phyloP scores from a whole-genome alignment of 352 stramenopile species.

The Aphanomyces astaci region DNA sequence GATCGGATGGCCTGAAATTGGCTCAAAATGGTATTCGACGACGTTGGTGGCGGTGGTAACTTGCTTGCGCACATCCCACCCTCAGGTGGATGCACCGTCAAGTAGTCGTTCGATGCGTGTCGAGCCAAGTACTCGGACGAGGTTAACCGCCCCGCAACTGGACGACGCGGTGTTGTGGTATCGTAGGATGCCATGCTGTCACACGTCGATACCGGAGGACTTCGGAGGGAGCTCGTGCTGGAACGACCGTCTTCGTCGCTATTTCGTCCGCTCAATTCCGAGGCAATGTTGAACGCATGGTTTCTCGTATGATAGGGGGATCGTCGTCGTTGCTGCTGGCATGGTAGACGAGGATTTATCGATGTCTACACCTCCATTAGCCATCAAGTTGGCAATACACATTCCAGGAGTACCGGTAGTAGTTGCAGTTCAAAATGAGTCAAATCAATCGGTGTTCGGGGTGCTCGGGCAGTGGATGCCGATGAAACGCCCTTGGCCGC shows the following conservation, averaged over 20 bases:
- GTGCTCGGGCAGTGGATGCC: too few relatives aligned
- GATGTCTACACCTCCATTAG: background rate
- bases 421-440: too few relatives aligned
- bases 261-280: constrained; percentile 2
- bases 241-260: background rate
- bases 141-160: background rate
- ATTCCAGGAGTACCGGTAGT: too few relatives aligned
- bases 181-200: background rate
- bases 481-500: background rate
- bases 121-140: background rate
- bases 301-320: constrained; percentile 2
- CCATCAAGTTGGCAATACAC: too few relatives aligned
- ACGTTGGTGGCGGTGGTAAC: background rate
- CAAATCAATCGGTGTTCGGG: too few relatives aligned
- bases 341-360: too few relatives aligned
- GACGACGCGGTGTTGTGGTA: background rate
- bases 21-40: background rate
- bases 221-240: background rate
- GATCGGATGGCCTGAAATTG: constrained; percentile 15
- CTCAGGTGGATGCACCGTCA: background rate
- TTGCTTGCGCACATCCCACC: background rate
- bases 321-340: background rate
- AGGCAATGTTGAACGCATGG: constrained; percentile 13
- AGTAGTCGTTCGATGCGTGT: background rate
- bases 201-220: background rate